Evolutionary conservation across 306 rosid genomes (phyloP).

Genomic region (Lathyrus tuberosus): DNA sequence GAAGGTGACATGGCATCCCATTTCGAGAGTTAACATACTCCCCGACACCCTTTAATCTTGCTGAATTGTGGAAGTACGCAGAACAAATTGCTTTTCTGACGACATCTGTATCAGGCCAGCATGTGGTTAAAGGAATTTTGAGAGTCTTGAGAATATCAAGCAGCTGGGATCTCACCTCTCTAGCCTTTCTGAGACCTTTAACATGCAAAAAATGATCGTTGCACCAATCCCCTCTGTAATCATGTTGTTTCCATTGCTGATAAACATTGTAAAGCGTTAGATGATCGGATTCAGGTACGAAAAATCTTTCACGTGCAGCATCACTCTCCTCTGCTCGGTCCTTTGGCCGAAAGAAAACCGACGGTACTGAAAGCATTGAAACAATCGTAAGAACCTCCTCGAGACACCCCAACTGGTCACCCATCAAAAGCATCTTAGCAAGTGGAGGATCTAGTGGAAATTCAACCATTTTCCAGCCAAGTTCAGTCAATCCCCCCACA

Average conservation of each 20-base stretch:
- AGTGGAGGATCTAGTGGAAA: slow-evolving; percentile 97
- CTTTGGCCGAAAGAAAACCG: slow-evolving; percentile 95
- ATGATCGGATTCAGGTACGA: slow-evolving; percentile 93
- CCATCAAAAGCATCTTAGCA: slow-evolving; percentile 97
- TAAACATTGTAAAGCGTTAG: slow-evolving; percentile 87
- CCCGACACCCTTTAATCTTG: slow-evolving; percentile 92
- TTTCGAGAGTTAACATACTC: slow-evolving; percentile 86
- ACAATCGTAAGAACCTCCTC: slow-evolving; percentile 94
- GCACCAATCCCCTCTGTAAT: slow-evolving; percentile 97
- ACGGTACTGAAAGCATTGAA: slow-evolving; percentile 98
- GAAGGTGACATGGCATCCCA: slow-evolving; percentile 96
- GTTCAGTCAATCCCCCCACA: slow-evolving; percentile 85
- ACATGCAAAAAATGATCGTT: slow-evolving; percentile 92
- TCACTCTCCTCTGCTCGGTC: slow-evolving; percentile 97
- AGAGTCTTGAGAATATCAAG: slow-evolving; percentile 87
- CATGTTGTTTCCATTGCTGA: slow-evolving; percentile 97
- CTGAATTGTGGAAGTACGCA: slow-evolving; percentile 91
- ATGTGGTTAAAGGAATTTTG: slow-evolving; percentile 73
- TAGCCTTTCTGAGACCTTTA: slow-evolving; percentile 87
- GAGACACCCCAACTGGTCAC: slow-evolving; percentile 72
- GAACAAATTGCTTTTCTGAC: slow-evolving; percentile 95
- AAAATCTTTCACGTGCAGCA: slow-evolving; percentile 92
- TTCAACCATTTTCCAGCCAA: slow-evolving; percentile 99
- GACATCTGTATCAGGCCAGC: slow-evolving; percentile 83
- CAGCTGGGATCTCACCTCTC: slow-evolving; percentile 95